phyloP scores from a whole-genome alignment of 371 early-diverging fungal genomes.

The Mucor indicus region DNA sequence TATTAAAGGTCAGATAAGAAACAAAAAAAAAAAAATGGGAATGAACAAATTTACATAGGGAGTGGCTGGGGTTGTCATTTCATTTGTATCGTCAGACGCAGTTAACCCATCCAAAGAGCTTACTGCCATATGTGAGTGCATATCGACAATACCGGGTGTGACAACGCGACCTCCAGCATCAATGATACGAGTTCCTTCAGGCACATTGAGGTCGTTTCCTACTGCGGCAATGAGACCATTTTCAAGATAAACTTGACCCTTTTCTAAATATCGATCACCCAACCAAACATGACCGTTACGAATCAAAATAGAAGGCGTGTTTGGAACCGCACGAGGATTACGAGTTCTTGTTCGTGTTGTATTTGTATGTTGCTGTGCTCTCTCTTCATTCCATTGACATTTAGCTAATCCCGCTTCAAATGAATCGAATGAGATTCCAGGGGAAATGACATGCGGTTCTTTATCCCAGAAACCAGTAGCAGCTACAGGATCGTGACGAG shows the following conservation, averaged over 20 bases:
- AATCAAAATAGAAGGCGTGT: constrained; percentile 39
- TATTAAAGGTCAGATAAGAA: too few relatives aligned
- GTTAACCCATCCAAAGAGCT: constrained; percentile 56
- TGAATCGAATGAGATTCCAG: constrained; percentile 47
- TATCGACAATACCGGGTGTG: constrained; percentile 82
- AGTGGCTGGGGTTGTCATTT: constrained; percentile 62
- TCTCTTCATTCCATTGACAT: constrained; percentile 33
- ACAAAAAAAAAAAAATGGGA: not conserved
- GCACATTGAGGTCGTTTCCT: constrained; percentile 31
- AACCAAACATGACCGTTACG: constrained; percentile 56
- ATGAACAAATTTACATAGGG: constrained; percentile 46
- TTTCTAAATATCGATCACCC: constrained; percentile 42
- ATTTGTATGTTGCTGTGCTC: constrained; percentile 6
- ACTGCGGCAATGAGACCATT: constrained; percentile 58
- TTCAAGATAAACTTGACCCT: constrained; percentile 57
- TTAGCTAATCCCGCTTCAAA: constrained; percentile 43
- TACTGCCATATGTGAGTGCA: constrained; percentile 74
- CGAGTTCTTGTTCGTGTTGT: constrained; percentile 28
- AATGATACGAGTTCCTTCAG: constrained; percentile 39
- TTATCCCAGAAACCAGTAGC: constrained; percentile 12
- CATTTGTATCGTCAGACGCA: constrained; percentile 66
- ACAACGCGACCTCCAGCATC: constrained; percentile 69
- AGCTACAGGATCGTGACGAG: not conserved
- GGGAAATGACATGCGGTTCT: constrained; percentile 17
- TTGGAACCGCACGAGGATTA: constrained; percentile 38